Base-by-base conservation (phyloP, 345 rosid genomes). In the Acer saccharum region DNA sequence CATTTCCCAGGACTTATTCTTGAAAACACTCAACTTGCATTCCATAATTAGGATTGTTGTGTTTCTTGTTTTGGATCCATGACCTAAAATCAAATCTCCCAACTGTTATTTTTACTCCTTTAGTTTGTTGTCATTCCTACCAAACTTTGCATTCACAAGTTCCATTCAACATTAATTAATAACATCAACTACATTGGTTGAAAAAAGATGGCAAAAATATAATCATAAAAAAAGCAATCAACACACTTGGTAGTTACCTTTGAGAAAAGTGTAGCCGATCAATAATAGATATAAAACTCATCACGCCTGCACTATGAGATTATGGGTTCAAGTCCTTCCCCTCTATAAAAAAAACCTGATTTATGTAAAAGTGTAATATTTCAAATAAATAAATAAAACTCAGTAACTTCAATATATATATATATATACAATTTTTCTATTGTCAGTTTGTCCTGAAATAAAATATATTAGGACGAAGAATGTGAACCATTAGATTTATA, bases 151-250 rank as follows among this genome's bases (percentile, higher is more conserved):
- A 44, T 74, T 71, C 74, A 71, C 61, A 62, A 74, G 46, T 25
- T 48, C 46, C 7, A n/a, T 46, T 63, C 14, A 60, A 60, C 27
- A 74, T 62, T 29, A 29, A 29, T 62, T 18, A 62, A 63, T 9
- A 16, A 63, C 9, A 8, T 44, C 61, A 46, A 63, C 77, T 11
- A 63, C 12, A 44, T 74, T 48, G 44, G 77, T 74, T 74, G 76
- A 61, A 21, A 46, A 32, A 63, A 60, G 12, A 16, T 70, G 13
- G 50, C 13, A 39, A 6, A 39, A 10, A 18, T 55, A 41, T 43
- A 32, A 18, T 71, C 18, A 21, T 18, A 17, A 55, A 5, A 55
- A 55, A 55, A 18, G 48, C 11, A 55, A 29, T 41, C 8, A 27
- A 69, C 25, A 3, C 43, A 14, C 14, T 9, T 69, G 58, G 54